Percentiles rank a stretch among this genome's conserved stretches.
These are phyloP conservation scores for Simplicillium sp. DNA, from an alignment of 2,329 filamentous ascomycete species.

Conservation along the genomic window DNA sequence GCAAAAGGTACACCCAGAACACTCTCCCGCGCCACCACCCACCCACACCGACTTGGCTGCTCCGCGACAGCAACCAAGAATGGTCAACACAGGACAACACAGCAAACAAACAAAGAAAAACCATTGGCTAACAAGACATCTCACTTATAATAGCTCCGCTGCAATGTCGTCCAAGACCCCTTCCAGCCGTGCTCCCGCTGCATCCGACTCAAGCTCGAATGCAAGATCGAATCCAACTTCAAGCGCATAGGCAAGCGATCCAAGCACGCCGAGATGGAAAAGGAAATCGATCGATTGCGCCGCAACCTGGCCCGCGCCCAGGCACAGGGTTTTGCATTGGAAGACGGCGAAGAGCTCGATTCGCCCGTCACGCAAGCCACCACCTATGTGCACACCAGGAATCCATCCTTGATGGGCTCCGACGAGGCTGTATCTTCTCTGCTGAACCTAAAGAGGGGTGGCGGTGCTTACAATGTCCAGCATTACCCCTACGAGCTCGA, in stretches of 20 bases:
- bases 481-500: conserved; percentile 54
- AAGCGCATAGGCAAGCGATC: conserved; percentile 75
- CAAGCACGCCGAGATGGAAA: conserved; percentile 80
- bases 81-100: not conserved
- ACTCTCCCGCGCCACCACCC: not conserved
- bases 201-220: conserved; percentile 68
- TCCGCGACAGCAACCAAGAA: conserved; percentile 1
- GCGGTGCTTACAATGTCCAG: conserved; percentile 48
- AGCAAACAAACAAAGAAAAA: too few species aligned
- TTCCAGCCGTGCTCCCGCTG: conserved; percentile 72
- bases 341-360: conserved; percentile 48
- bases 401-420: conserved; percentile 56
- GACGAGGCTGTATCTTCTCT: conserved; percentile 60
- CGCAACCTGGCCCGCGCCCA: conserved; percentile 52
- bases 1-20: conserved; percentile 60
- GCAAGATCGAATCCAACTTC: conserved; percentile 82
- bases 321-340: conserved; percentile 44
- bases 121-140: conserved; percentile 7
- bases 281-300: conserved; percentile 63
- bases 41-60: not conserved
- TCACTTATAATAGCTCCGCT: conserved; percentile 51
- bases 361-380: conserved; percentile 45
- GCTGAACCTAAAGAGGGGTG: conserved; percentile 54
- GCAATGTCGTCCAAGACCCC: conserved; percentile 74
- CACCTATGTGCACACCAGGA: conserved; percentile 49